Base-by-base conservation (phyloP, 139 green algal species). In the Haematococcus lacustris region DNA sequence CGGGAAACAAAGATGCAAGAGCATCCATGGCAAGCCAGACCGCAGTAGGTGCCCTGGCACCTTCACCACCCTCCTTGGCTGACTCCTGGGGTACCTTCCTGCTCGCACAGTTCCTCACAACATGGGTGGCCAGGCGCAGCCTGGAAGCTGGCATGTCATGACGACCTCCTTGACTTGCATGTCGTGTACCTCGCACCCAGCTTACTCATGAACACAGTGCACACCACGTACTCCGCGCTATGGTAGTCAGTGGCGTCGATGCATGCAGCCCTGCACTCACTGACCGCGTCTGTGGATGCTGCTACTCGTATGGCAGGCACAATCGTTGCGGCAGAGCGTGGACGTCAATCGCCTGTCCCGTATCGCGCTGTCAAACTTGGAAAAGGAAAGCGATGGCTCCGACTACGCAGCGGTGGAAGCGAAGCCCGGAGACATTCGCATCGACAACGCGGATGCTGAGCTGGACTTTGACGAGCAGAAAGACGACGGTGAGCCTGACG, bases 371-470 rank as follows among this genome's bases (percentile, higher is more conserved):
- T 86, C 51, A 71, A 97, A 97, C 74, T 64, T 97, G 71, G 82
- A 93, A 76, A 82, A 82, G n/a, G 90, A 92, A 39, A 76, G 72
- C 57, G 78, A 81, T 28, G 78, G 69, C 6, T 73, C 66, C 0
- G 80, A 88, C 65, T 83, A 87, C 73, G 80, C 75, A 40, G 83
- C 79, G 28, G 81, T 68, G 34, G 76, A 85, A 69, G 66, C 73
- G 21, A 59, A 78, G 69, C 68, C 78, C 17, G 81, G 73, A 1
- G 92, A 95, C 76, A 89, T 97, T 51, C 78, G 75, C 34, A 86
- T 96, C 3, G 83, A 89, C 60, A 84, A 83, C 34, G 68, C 89
- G 0, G 91, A 97, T 63, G 83, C 90, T 43, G 92, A 97, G 82
- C 71, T 96, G 38, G 87, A 96, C 78, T 95, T 97, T 78, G 87